A percentile compares a stretch with the other conserved stretches of the same genome.
These are phyloP conservation scores for Leccinum fallax DNA, from an alignment of 1,284 basidiomycete genomes.

Conservation along the genomic window DNA sequence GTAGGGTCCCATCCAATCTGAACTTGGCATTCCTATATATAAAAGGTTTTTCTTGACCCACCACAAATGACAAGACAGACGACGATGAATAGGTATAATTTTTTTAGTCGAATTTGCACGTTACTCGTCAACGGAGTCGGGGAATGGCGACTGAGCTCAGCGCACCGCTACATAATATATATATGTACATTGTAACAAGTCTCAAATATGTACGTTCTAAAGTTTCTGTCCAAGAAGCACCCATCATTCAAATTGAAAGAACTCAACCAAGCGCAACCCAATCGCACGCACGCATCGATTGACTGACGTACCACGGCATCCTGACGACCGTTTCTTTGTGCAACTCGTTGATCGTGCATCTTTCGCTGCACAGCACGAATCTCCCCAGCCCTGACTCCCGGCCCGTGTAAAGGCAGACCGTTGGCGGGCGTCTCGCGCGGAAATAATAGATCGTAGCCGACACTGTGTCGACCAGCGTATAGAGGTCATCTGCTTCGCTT, in stretches of 20 bases:
- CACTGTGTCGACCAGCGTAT: constrained; percentile 30
- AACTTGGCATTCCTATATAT: no score
- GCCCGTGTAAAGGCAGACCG: constrained; percentile 32
- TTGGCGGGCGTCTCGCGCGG: constrained; percentile 27
- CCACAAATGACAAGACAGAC: no score
- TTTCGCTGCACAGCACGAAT: constrained; percentile 28
- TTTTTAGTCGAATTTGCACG: no score
- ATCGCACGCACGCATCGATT: constrained; percentile 22
- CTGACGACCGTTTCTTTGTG: constrained; percentile 29
- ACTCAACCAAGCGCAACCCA: constrained; percentile 27
- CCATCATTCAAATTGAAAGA: background rate
- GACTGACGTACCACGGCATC: constrained; percentile 24
- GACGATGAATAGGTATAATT: no score
- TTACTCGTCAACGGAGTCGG: no score
- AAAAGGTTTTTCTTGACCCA: no score
- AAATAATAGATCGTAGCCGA: constrained; percentile 34
- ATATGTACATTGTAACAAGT: no score
- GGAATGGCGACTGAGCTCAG: no score
- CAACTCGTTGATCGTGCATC: constrained; percentile 23
- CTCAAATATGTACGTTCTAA: no score
- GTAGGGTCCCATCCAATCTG: no score
- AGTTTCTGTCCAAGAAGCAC: no score
- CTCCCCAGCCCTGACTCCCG: constrained; percentile 29
- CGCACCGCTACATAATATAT: no score
- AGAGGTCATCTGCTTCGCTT: constrained; percentile 13